phyloP scores from a whole-genome alignment of 1,139 yeast species.

The Scheffersomyces segobiensis region DNA sequence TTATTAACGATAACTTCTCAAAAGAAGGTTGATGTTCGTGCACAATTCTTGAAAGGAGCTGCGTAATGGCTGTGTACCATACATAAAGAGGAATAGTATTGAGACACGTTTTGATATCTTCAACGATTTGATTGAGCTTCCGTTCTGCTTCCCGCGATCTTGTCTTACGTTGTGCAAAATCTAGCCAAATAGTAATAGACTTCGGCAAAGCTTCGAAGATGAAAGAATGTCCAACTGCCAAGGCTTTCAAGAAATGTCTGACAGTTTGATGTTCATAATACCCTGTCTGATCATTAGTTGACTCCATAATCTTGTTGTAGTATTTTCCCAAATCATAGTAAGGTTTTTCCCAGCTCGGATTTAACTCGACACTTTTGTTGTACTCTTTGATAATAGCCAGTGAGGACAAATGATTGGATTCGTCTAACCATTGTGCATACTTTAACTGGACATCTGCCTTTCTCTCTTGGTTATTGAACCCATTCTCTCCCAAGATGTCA shows the following conservation, averaged over 20 bases:
- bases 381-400: slow-evolving; percentile 73
- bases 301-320: slow-evolving; percentile 74
- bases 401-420: slow-evolving; percentile 82
- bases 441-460: slow-evolving; percentile 63
- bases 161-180: slow-evolving; percentile 54
- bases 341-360: slow-evolving; percentile 72
- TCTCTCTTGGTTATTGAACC: slow-evolving; percentile 15
- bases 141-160: slow-evolving; percentile 34
- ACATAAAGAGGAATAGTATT: slow-evolving; percentile 57
- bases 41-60: slow-evolving; percentile 74
- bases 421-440: slow-evolving; percentile 87
- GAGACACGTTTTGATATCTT: slow-evolving; percentile 51
- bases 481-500: slow-evolving; percentile 32
- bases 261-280: slow-evolving; percentile 68
- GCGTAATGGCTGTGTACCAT: slow-evolving; percentile 88
- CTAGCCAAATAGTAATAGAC: slow-evolving; percentile 88
- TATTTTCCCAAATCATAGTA: slow-evolving; percentile 81
- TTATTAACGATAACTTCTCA: slow-evolving; percentile 54
- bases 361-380: slow-evolving; percentile 55
- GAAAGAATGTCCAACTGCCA: slow-evolving; percentile 67
- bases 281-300: slow-evolving; percentile 53
- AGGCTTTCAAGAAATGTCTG: slow-evolving; percentile 62
- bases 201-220: slow-evolving; percentile 88
- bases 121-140: slow-evolving; percentile 47
- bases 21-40: slow-evolving; percentile 63